Evolutionary conservation across 257 asterid species (phyloP), one percentile per base, ranked within the genome.

Genomic region (Thymus mandschuricus): DNA sequence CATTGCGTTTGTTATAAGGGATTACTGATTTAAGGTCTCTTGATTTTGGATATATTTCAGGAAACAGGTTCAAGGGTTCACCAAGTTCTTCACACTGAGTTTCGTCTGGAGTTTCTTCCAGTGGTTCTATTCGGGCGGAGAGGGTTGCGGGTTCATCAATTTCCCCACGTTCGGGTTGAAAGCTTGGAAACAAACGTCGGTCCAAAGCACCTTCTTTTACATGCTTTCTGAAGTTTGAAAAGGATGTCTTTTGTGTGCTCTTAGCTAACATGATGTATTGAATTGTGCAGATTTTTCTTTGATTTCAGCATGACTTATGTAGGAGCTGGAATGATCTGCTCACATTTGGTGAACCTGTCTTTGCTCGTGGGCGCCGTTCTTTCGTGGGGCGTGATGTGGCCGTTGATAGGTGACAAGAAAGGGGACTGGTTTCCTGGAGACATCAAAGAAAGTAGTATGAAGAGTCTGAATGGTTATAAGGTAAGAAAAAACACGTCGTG

Each of bases 51-150:
- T 59, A 15, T 59, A 33, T 60, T 82, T 60, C 89, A 92, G 97
- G 90, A 82, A 85, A 80, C 98, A 93, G 75, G 88, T 93, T 11
- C 79, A 52, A 6, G 97, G 96, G 60, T 93, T 93, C 83, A 64
- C 74, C 82, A 93, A 78, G 72, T 85, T 87, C 79, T 87, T 90
- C 74, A 86, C 98, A 5, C 6, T 87, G 41, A 93, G 98, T 81
- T 91, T 90, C 82, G 0, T 80, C 1, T 90, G 98, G 98, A 87
- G 93, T 76, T 87, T 83, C 78, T 92, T 92, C 87, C 97, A 90
- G 61, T 93, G 97, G 98, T 87, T 90, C 83, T 93, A 79, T 33
- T 64, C 96, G n/a, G 97, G 97, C 41, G 97, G 92, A 50, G 80
- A 75, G 28, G 73, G 65, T 30, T 93, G 98, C 46, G 98, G 98